Base-by-base conservation (phyloP, 768 basidiomycete species). In the Hericium erinaceus region DNA sequence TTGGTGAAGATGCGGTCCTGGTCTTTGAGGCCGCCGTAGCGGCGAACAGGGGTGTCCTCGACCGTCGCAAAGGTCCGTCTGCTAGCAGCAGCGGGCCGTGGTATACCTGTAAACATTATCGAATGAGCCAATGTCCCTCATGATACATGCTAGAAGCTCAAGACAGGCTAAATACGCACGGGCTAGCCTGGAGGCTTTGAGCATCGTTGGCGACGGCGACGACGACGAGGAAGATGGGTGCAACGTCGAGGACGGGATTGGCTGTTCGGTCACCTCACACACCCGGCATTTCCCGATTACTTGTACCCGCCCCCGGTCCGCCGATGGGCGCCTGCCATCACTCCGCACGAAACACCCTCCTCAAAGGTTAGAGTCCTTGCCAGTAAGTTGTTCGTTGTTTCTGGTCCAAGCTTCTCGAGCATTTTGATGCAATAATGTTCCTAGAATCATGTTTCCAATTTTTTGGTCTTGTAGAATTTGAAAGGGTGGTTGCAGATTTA, bases 1-100 rank as follows among this genome's bases (percentile, higher is more conserved):
- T 97, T 98, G 41, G 91, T 94, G 67, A 98, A 98, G 61, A 93
- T 93, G 50, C 91, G 83, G 71, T 92, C 91, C 67, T 94, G 91
- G 74, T 98, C 95, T 71, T 89, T 93, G 61, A 98, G 77, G 0
- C 95, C 95, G 24, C 95, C 95, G 67, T 98, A 95, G 60, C 82
- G 83, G 62, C 93, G 80, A 18, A 95, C 89, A 33, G 94, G 95
- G n/a, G 90, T 77, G 67, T 91, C 85, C 39, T 83, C 80, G 38
- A 85, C 83, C 8, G 91, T 92, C 48, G 91, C 92, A 61, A 93
- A 70, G n/a, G 65, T 56, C 57, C 64, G 62, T 50, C 64, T 20
- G 18, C 48, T 22, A 15, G n/a, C 22, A 22, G 44, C 44, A 46
- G 49, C 24, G 22, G 24, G 26, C 56, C 28, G 64, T 52, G 33